A percentile compares a stretch with the other conserved stretches of the same genome.
phyloP scores from a whole-genome alignment of 805 yeast species.

The Metschnikowia picachoensis region DNA sequence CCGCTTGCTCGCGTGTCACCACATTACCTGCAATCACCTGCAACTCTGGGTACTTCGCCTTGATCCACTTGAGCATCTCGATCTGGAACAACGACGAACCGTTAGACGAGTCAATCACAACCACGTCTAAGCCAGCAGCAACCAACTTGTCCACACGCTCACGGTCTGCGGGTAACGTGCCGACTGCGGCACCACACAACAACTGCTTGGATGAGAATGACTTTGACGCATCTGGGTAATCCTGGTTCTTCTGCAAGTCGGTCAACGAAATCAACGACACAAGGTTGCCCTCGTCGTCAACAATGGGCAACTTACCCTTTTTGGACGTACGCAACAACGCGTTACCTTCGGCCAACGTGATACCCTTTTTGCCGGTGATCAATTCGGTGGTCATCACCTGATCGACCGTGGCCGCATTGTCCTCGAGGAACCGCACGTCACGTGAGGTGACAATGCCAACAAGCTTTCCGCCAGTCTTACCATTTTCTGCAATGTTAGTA shows the following conservation, averaged over 20 bases:
- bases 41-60: slow-evolving; percentile 69
- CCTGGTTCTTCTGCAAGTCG: slow-evolving; percentile 93
- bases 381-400: slow-evolving; percentile 89
- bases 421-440: slow-evolving; percentile 92
- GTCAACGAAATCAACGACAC: slow-evolving; percentile 91
- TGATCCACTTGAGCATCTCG: slow-evolving; percentile 90
- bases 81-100: slow-evolving; percentile 96
- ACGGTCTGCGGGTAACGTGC: slow-evolving; percentile 87
- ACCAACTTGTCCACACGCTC: slow-evolving; percentile 80
- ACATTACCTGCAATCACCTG: slow-evolving; percentile 97
- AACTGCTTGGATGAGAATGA: slow-evolving; percentile 90
- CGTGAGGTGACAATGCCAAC: slow-evolving; percentile 96
- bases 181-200: slow-evolving; percentile 97
- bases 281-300: slow-evolving; percentile 70
- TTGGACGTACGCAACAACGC: slow-evolving; percentile 85
- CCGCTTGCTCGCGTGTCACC: slow-evolving; percentile 98
- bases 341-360: slow-evolving; percentile 82
- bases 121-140: slow-evolving; percentile 96
- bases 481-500: slow-evolving; percentile 56
- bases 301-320: slow-evolving; percentile 96
- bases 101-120: slow-evolving; percentile 92
- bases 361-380: slow-evolving; percentile 79
- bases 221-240: slow-evolving; percentile 92
- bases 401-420: slow-evolving; percentile 54
- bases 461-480: slow-evolving; percentile 82